Conservation (phyloP, 176 grass and related monocot species). For the Thalia dealbata region DNA sequence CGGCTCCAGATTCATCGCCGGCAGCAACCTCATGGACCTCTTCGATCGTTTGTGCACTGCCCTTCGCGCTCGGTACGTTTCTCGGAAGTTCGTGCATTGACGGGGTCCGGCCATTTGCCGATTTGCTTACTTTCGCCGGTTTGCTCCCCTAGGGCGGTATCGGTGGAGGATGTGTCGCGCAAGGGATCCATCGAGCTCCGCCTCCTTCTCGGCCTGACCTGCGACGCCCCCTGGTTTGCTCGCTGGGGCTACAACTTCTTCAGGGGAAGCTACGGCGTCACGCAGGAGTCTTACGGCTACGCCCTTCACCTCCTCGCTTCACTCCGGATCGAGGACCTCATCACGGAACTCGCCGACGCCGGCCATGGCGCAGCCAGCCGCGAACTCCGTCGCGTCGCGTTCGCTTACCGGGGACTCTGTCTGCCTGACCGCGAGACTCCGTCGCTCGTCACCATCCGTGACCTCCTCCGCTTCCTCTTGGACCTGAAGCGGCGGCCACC, state of each 20-base stretch:
- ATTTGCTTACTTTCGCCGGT: neutral
- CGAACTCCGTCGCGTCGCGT: constrained; percentile 54
- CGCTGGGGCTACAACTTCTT: constrained; percentile 77
- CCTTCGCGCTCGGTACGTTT: constrained; percentile 47
- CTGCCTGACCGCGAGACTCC: constrained; percentile 20
- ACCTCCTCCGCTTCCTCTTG: constrained; percentile 63
- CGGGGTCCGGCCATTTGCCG: neutral
- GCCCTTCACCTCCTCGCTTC: constrained; percentile 47
- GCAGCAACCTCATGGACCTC: constrained; percentile 69
- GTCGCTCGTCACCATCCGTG: constrained; percentile 42
- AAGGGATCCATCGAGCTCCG: constrained; percentile 67
- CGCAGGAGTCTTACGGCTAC: constrained; percentile 34
- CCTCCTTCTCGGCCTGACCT: constrained; percentile 52
- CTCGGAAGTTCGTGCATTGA: neutral
- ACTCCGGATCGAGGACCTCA: constrained; percentile 43
- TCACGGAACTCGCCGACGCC: constrained; percentile 9
- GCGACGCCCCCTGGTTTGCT: constrained; percentile 68
- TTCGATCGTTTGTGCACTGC: constrained; percentile 83
- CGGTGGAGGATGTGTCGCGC: constrained; percentile 58
- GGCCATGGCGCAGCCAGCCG: constrained; percentile 14
- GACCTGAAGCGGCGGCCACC: constrained; percentile 51
- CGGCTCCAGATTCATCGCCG: constrained; percentile 43
- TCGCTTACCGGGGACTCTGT: constrained; percentile 44
- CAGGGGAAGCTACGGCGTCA: constrained; percentile 56
- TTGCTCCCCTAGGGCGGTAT: constrained; percentile 40